Evolutionary conservation across 495 filamentous ascomycete species (phyloP).

Genomic region (Daldinia childiae): DNA sequence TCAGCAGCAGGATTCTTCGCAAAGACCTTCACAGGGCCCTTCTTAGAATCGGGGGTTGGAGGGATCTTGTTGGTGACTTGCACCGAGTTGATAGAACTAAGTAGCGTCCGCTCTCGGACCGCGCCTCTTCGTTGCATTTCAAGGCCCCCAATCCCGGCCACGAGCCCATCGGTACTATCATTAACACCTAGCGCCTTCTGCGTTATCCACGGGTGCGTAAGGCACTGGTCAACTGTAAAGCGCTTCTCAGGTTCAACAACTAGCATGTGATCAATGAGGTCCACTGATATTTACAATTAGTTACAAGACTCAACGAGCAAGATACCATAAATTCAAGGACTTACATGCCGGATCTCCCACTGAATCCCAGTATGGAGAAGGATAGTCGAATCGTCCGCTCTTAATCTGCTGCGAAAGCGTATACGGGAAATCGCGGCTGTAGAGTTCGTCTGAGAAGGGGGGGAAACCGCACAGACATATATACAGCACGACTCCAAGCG

Average conservation of each 20-base stretch:
- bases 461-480: constrained; percentile 99
- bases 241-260: constrained; percentile 83
- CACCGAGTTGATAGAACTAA: constrained; percentile 83
- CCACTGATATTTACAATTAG: constrained; percentile 60
- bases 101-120: constrained; percentile 81
- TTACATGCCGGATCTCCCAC: constrained; percentile 82
- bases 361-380: constrained; percentile 96
- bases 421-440: constrained; percentile 80
- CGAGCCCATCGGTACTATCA: constrained; percentile 94
- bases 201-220: constrained; percentile 91
- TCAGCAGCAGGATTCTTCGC: constrained; percentile 70
- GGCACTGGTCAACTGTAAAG: constrained; percentile 87
- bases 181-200: constrained; percentile 61
- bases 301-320: neutral
- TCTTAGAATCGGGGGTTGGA: constrained; percentile 56
- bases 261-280: constrained; percentile 96
- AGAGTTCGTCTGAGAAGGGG: constrained; percentile 94
- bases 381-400: constrained; percentile 88
- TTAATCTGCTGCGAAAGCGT: constrained; percentile 91
- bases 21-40: constrained; percentile 76
- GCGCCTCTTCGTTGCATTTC: constrained; percentile 86
- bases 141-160: constrained; percentile 79
- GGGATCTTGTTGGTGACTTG: constrained; percentile 70
- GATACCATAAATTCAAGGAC: constrained; percentile 13
- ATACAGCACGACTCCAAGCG: constrained; percentile 96